These are phyloP conservation scores for Puccinia sorghi DNA, from an alignment of 1,284 basidiomycete genomes.

Conservation along the genomic window DNA sequence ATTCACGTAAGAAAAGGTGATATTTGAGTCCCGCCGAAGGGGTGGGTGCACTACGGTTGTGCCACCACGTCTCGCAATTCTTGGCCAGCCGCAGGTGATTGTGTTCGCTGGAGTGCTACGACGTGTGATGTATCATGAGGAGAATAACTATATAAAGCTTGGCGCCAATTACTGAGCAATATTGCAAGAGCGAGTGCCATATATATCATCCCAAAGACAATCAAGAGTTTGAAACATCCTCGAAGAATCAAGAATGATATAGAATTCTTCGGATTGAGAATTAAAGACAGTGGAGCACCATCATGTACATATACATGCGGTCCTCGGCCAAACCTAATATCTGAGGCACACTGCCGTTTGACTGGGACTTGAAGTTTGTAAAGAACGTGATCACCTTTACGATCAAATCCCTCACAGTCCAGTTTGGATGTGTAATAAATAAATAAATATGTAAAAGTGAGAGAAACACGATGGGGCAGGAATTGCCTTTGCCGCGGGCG, in stretches of 20 bases:
- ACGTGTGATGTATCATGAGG: neutral
- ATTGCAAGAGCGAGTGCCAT: neutral
- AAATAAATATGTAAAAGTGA: slow-evolving; percentile 7
- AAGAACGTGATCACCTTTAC: neutral
- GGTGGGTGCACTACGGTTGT: neutral
- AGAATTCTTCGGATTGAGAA: neutral
- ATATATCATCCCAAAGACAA: slow-evolving; percentile 10
- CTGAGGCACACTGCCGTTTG: slow-evolving; percentile 2
- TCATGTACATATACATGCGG: slow-evolving; percentile 18
- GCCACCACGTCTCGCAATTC: neutral
- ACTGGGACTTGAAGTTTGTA: neutral
- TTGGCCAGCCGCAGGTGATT: neutral
- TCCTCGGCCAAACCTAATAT: slow-evolving; percentile 16
- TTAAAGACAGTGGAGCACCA: slow-evolving; percentile 19
- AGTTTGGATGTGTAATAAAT: neutral
- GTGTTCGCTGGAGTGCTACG: neutral
- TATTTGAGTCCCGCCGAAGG: neutral
- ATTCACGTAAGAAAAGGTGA: neutral
- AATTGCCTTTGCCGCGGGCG: slow-evolving; percentile 15
- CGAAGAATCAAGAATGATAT: slow-evolving; percentile 12
- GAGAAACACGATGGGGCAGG: slow-evolving; percentile 15
- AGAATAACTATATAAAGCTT: neutral
- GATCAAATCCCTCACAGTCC: slow-evolving; percentile 8
- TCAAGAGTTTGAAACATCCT: slow-evolving; percentile 2
- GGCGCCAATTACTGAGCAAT: neutral